Percentiles rank a stretch among this genome's conserved stretches.
Evolutionary conservation across 2,329 filamentous ascomycete genomes (phyloP).

Genomic region (Triangularia verruculosa): DNA sequence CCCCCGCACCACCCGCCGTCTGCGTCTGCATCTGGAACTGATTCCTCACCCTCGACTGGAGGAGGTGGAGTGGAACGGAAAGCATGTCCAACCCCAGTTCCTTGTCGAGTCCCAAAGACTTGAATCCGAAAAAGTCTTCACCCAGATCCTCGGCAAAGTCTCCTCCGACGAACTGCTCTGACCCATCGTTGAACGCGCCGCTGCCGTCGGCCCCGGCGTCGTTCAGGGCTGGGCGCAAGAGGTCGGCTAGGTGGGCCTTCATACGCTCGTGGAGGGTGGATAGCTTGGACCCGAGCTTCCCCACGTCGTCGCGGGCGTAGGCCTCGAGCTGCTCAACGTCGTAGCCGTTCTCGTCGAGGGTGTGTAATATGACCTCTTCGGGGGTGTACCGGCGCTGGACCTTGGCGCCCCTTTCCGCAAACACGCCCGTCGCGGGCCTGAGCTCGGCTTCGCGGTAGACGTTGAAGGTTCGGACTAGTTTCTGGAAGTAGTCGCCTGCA

Average conservation of each 20-base stretch:
- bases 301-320: constrained; percentile 92
- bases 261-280: constrained; percentile 87
- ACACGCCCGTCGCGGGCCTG: constrained; percentile 51
- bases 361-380: constrained; percentile 85
- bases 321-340: constrained; percentile 77
- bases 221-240: constrained; percentile 82
- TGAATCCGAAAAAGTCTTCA: constrained; percentile 99
- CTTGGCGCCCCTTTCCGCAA: constrained; percentile 40
- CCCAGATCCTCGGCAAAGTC: constrained; percentile 98
- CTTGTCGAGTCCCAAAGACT: constrained; percentile 84
- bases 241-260: constrained; percentile 87
- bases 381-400: constrained; percentile 68
- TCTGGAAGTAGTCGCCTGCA: constrained; percentile 84
- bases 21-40: constrained; percentile 75
- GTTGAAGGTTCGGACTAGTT: constrained; percentile 75
- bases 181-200: constrained; percentile 91
- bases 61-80: constrained; percentile 87
- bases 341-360: constrained; percentile 77
- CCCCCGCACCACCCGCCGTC: constrained; percentile 49
- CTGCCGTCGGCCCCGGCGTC: constrained; percentile 81
- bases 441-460: constrained; percentile 82
- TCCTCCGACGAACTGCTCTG: constrained; percentile 92
- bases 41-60: constrained; percentile 85
- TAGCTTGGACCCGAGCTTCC: constrained; percentile 76
- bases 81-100: constrained; percentile 87